Evolutionary conservation across 495 filamentous ascomycete species (phyloP), one percentile per base, ranked within the genome.

Genomic region (Lentithecium fluviatile): DNA sequence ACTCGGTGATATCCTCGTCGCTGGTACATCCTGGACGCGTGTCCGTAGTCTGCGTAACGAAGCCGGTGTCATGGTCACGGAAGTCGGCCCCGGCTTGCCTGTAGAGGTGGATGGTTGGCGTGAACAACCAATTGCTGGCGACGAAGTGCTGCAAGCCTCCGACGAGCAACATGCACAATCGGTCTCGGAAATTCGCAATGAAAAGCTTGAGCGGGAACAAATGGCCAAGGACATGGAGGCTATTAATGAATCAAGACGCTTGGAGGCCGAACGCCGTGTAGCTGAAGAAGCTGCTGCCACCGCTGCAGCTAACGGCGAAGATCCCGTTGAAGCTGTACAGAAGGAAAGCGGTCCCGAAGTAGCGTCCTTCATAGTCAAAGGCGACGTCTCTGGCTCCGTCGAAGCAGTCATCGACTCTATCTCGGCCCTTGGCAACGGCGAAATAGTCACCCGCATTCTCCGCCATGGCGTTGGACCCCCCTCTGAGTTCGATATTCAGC

Each of bases 71-170:
- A 75, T 83, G 12, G 78, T 97, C 34, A 65, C 76, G 11, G 85
- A 85, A 69, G 90, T 91, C n/a, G 82, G 85, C 0, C 95, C 95
- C 0, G 95, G 94, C 6, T 90, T 85, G 37, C 91, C 94, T 0
- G 88, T 96, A 6, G 90, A 97, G 70, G 82, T 99, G 47, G 86
- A 95, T 58, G 95, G 95, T 3, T 99, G 95, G 95, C 85, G 85
- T 63, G 91, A 95, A 51, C 88, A 93, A 45, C 92, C 95, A 0
- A 76, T 77, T n/a, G 95, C 95, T 13, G 95, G 95, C 26, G 88
- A 94, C 66, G 83, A 91, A 74, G 85, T 96, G 10, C 76, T 99
- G 1, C 88, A 97, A 73, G 88, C 92, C 0, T 76, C 79, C 0
- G 80, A 81, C 61, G 94, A 99, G 71, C 82, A 85, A 52, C 85